Evolutionary conservation across 306 rosid genomes (phyloP).

Genomic region (Purshia tridentata): DNA sequence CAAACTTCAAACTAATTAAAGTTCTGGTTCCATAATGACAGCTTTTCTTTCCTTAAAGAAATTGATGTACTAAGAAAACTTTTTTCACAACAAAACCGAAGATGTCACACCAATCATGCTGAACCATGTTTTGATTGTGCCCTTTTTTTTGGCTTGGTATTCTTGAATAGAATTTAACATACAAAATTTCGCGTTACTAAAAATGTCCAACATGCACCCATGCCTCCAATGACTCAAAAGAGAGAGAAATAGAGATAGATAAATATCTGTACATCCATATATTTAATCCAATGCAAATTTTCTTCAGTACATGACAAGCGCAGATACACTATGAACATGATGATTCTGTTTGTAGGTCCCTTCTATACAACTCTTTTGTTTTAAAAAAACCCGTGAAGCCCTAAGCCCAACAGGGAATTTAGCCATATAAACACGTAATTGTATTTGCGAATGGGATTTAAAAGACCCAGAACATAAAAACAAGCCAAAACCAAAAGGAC

Average conservation of each 20-base stretch:
- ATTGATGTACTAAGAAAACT: background rate
- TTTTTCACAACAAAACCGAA: background rate
- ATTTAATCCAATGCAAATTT: conserved; percentile 11
- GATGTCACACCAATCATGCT: background rate
- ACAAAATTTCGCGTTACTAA: too few species aligned
- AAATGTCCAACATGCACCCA: background rate
- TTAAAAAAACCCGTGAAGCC: conserved; percentile 22
- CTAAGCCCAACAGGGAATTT: conserved; percentile 15
- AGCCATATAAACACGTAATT: conserved; percentile 37
- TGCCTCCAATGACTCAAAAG: background rate
- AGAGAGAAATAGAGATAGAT: background rate
- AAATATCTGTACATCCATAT: conserved; percentile 35
- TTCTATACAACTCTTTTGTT: conserved; percentile 38
- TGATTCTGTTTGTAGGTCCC: conserved; percentile 22
- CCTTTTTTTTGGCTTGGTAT: background rate
- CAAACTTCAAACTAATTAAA: too few species aligned
- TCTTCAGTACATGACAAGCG: conserved; percentile 9
- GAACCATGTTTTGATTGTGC: background rate
- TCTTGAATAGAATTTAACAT: too few species aligned
- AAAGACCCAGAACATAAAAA: conserved; percentile 33
- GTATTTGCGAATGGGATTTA: conserved; percentile 39
- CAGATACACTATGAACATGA: conserved; percentile 23
- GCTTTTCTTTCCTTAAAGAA: too few species aligned
- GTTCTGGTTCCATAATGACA: too few species aligned
- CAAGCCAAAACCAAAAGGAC: conserved; percentile 33